These are phyloP conservation scores for Blastomyces parvus DNA, from an alignment of 2,329 filamentous ascomycete species.

Conservation along the genomic window DNA sequence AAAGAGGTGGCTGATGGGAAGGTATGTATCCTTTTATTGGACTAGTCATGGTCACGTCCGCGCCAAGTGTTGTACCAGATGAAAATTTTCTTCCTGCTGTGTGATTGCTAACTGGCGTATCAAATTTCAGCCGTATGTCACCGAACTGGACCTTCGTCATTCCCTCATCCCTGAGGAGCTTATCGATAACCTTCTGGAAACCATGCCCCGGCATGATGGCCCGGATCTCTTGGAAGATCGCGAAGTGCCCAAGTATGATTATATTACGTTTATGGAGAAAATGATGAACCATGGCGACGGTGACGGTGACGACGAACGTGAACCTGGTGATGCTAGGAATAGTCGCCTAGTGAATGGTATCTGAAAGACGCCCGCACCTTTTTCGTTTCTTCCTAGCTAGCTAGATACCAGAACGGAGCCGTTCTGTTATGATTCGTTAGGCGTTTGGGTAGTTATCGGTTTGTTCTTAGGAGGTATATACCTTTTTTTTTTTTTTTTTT, in stretches of 20 bases:
- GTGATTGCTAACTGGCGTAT: not conserved
- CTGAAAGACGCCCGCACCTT: not conserved
- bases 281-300: constrained; percentile 47
- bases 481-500: not conserved
- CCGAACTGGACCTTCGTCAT: constrained; percentile 91
- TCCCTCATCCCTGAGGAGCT: constrained; percentile 93
- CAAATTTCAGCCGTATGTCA: constrained; percentile 66
- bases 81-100: not conserved
- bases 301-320: constrained; percentile 12
- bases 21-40: constrained; percentile 34
- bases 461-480: not conserved
- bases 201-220: constrained; percentile 75
- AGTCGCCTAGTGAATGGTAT: not conserved
- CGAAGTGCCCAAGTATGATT: constrained; percentile 82
- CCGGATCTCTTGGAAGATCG: constrained; percentile 80
- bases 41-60: not conserved
- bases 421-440: not conserved
- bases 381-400: not conserved
- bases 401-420: not conserved
- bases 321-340: not conserved
- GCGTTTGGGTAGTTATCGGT: not conserved
- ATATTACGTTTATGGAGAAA: constrained; percentile 93
- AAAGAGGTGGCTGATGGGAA: constrained; percentile 96
- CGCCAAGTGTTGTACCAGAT: not conserved
- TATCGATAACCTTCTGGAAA: constrained; percentile 80